Conservation (phyloP, 2,329 filamentous ascomycete species). For the Trichothecium sympodiale region DNA sequence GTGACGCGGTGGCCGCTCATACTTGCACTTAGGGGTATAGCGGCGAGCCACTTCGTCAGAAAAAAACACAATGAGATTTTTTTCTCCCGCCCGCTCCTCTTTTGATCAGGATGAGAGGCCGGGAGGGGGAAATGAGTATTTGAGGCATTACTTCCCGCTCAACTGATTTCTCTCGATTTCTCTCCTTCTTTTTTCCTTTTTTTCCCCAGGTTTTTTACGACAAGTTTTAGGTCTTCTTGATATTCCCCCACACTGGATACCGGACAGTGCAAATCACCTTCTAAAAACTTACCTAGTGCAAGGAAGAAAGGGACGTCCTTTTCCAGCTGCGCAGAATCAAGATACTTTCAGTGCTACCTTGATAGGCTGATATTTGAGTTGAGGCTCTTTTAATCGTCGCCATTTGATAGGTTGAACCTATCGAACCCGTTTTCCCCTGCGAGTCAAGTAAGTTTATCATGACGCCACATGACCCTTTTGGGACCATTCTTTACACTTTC, state of each 20-base stretch:
- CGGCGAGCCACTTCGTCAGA: constrained; percentile 13
- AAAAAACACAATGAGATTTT: neutral
- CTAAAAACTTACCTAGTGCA: neutral
- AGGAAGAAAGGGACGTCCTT: neutral
- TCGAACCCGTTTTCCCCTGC: no score
- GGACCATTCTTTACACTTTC: no score
- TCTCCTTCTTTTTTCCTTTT: constrained; percentile 1
- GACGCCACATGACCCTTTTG: no score
- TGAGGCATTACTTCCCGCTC: no score
- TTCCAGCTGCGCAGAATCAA: neutral
- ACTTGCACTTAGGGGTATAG: constrained; percentile 51
- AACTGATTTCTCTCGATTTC: constrained; percentile 1
- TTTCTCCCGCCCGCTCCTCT: constrained; percentile 5
- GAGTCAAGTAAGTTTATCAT: no score
- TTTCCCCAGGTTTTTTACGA: constrained; percentile 3
- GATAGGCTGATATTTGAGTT: no score
- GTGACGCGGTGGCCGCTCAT: constrained; percentile 19
- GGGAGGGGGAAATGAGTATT: no score
- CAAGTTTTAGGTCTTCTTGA: constrained; percentile 3
- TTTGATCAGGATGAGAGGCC: neutral
- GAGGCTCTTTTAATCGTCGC: no score
- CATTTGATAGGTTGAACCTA: no score
- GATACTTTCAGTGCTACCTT: no score
- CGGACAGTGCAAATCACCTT: neutral
- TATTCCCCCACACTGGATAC: constrained; percentile 1